phyloP scores from a whole-genome alignment of 2,329 filamentous ascomycete species.

The Pseudocercospora ulei region DNA sequence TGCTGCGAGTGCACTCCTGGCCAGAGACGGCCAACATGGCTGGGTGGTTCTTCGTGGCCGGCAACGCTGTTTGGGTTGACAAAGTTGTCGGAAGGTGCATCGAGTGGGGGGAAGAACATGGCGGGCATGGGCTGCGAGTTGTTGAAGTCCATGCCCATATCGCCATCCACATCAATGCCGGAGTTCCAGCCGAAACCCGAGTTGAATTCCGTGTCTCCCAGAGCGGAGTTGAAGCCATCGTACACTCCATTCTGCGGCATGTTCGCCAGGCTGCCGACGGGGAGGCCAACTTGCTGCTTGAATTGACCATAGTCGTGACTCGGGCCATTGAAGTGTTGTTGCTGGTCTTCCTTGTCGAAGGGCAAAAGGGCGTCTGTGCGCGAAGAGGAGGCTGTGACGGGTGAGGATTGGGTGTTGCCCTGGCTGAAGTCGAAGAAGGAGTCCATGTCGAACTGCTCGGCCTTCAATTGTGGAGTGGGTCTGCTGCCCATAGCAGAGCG shows the following conservation, averaged over 20 bases:
- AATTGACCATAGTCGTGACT: constrained; percentile 94
- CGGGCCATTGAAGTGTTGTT: constrained; percentile 44
- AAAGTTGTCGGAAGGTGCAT: constrained; percentile 44
- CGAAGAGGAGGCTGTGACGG: constrained; percentile 26
- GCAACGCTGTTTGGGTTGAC: constrained; percentile 66
- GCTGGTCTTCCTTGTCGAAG: constrained; percentile 33
- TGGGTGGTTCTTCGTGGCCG: constrained; percentile 50
- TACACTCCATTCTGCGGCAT: constrained; percentile 57
- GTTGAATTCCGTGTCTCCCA: constrained; percentile 57
- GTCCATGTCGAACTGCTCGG: constrained; percentile 36
- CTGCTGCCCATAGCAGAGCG: constrained; percentile 22
- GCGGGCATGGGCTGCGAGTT: constrained; percentile 42
- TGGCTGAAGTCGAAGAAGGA: constrained; percentile 37
- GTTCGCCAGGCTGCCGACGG: constrained; percentile 69
- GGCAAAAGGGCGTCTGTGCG: constrained; percentile 28
- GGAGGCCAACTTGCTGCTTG: constrained; percentile 88
- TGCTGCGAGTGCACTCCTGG: constrained; percentile 89
- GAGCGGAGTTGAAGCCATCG: constrained; percentile 43
- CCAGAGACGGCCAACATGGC: constrained; percentile 62
- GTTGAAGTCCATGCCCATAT: constrained; percentile 57
- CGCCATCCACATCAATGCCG: constrained; percentile 44
- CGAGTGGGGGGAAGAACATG: constrained; percentile 52
- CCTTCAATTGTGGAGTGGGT: constrained; percentile 29
- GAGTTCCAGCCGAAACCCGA: constrained; percentile 51
- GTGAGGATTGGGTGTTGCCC: constrained; percentile 28